Evolutionary conservation across 192 early-diverging fungal species (phyloP).

Genomic region (Backusella tarrabulga): DNA sequence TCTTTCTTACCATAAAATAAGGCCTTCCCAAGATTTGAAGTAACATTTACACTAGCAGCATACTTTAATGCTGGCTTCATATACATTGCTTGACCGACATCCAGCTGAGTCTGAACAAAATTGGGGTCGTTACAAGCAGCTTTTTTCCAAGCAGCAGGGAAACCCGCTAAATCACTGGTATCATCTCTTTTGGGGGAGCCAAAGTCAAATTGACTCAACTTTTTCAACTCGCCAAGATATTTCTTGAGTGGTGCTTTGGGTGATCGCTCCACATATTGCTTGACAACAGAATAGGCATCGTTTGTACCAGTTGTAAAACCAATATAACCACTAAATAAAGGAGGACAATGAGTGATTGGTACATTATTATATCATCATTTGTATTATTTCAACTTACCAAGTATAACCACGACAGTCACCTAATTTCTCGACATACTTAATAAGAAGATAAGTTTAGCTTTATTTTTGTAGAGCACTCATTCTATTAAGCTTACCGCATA

Average conservation of each 20-base stretch:
- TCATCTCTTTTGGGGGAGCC: slow-evolving; percentile 20
- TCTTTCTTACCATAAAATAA: slow-evolving; percentile 34
- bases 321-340: slow-evolving; percentile 26
- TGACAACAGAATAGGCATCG: slow-evolving; percentile 33
- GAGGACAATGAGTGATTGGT: neutral
- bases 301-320: slow-evolving; percentile 41
- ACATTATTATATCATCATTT: neutral
- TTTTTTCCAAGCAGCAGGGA: slow-evolving; percentile 16
- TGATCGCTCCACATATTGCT: slow-evolving; percentile 20
- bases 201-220: slow-evolving; percentile 19
- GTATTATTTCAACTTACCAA: slow-evolving; percentile 8
- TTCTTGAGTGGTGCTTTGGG: slow-evolving; percentile 13
- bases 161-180: slow-evolving; percentile 11
- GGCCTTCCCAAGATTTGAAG: slow-evolving; percentile 36
- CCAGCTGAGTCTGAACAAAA: slow-evolving; percentile 34
- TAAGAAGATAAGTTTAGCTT: neutral
- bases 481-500: slow-evolving; percentile 23
- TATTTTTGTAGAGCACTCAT: neutral
- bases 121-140: slow-evolving; percentile 29
- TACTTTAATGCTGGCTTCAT: slow-evolving; percentile 30
- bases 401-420: slow-evolving; percentile 38
- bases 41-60: slow-evolving; percentile 23
- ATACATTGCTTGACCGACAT: slow-evolving; percentile 33
- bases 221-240: slow-evolving; percentile 23
- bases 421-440: slow-evolving; percentile 31